Percentiles rank a stretch among this genome's conserved stretches.
Evolutionary conservation across 1,284 basidiomycete species (phyloP).

Genomic region (Lentinus polychrous): DNA sequence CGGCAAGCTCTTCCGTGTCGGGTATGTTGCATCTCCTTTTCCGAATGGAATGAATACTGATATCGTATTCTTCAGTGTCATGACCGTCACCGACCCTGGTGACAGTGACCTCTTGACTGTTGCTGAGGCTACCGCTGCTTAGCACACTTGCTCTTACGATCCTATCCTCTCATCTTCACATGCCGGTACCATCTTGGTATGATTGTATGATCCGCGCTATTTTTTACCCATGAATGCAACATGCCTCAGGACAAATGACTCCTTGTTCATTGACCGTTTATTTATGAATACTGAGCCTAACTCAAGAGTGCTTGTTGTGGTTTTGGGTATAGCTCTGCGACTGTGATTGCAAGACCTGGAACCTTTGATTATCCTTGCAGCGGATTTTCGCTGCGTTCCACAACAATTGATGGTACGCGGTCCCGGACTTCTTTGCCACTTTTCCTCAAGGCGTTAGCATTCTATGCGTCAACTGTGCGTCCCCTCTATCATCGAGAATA

Average conservation of each 20-base stretch:
- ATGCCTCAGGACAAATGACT: neutral
- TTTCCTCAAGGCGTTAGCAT: too few relatives aligned
- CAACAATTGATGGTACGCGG: too few relatives aligned
- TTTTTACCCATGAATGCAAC: slow-evolving; percentile 1
- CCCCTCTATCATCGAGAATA: too few relatives aligned
- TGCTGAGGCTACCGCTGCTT: slow-evolving; percentile 51
- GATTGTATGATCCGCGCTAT: slow-evolving; percentile 2
- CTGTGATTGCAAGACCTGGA: too few relatives aligned
- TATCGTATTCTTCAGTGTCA: slow-evolving; percentile 55
- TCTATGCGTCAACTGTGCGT: too few relatives aligned
- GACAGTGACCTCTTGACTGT: slow-evolving; percentile 91
- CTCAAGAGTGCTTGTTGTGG: too few relatives aligned
- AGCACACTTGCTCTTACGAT: slow-evolving; percentile 25
- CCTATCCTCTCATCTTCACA: neutral
- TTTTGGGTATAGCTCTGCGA: too few relatives aligned
- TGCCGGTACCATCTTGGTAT: neutral
- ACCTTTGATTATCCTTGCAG: too few relatives aligned
- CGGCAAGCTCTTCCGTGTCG: slow-evolving; percentile 99
- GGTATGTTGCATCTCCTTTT: slow-evolving; percentile 45
- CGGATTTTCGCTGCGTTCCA: too few relatives aligned
- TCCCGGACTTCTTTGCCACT: too few relatives aligned
- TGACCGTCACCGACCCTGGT: slow-evolving; percentile 95
- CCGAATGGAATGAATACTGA: neutral
- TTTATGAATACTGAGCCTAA: too few relatives aligned
- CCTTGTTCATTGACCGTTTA: neutral